These are phyloP conservation scores for Fusarium zealandicum DNA, from an alignment of 2,329 filamentous ascomycete species.

Conservation along the genomic window DNA sequence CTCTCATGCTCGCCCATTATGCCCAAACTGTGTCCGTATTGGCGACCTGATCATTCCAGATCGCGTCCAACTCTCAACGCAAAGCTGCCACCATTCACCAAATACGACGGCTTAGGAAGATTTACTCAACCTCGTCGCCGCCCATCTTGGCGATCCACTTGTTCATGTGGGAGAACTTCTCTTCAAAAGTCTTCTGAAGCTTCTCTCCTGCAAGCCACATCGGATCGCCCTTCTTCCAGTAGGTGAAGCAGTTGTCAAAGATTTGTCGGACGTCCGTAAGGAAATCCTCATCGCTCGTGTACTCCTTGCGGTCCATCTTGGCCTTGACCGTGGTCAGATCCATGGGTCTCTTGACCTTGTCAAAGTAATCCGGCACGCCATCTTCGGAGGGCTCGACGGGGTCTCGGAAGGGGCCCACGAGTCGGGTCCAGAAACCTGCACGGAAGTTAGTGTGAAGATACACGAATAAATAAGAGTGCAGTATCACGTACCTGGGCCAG, in stretches of 20 bases:
- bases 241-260: conserved; percentile 69
- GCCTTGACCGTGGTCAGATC: conserved; percentile 66
- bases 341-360: conserved; percentile 68
- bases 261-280: conserved; percentile 66
- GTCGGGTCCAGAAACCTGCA: conserved; percentile 70
- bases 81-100: not conserved
- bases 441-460: conserved; percentile 3
- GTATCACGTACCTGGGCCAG: conserved; percentile 60
- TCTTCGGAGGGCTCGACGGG: conserved; percentile 64
- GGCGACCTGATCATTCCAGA: not conserved
- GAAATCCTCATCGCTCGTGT: conserved; percentile 61
- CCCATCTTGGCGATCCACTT: conserved; percentile 66
- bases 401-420: conserved; percentile 68
- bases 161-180: conserved; percentile 66
- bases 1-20: not conserved
- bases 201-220: conserved; percentile 64
- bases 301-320: conserved; percentile 64
- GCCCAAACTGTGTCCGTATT: not conserved
- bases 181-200: conserved; percentile 64
- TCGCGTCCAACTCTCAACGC: not conserved
- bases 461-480: not conserved
- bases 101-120: not conserved
- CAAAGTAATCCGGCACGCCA: conserved; percentile 67
- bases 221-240: conserved; percentile 63
- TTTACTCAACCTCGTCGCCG: conserved; percentile 46